These are phyloP conservation scores for Verticillium alfalfae DNA, from an alignment of 2,329 filamentous ascomycete species.

Conservation along the genomic window DNA sequence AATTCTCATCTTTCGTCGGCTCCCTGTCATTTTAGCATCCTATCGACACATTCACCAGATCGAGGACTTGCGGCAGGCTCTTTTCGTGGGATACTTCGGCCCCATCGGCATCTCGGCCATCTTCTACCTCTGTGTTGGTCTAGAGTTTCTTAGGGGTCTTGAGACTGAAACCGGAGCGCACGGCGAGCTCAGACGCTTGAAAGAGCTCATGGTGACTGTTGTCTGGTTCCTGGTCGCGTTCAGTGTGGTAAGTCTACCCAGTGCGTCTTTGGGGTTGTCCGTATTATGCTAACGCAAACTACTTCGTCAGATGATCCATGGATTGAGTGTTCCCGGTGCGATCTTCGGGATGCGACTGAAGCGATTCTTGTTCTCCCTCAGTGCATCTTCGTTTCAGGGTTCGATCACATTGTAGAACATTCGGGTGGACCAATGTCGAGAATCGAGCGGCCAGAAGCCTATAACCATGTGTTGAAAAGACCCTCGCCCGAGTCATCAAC, in stretches of 20 bases:
- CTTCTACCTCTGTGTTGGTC: constrained; percentile 79
- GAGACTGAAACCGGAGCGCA: constrained; percentile 44
- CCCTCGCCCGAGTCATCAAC: too few species aligned
- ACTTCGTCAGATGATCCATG: not conserved
- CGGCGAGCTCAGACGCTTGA: constrained; percentile 44
- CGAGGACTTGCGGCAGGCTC: constrained; percentile 64
- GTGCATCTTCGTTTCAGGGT: not conserved
- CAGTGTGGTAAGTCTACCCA: constrained; percentile 61
- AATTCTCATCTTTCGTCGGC: constrained; percentile 69
- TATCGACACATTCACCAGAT: constrained; percentile 78
- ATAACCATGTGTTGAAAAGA: too few species aligned
- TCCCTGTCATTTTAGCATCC: constrained; percentile 70
- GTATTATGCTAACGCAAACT: not conserved
- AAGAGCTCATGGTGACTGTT: constrained; percentile 63
- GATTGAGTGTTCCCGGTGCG: constrained; percentile 1
- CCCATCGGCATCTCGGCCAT: constrained; percentile 87
- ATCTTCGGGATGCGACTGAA: not conserved
- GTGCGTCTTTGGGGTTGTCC: too few species aligned
- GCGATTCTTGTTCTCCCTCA: not conserved
- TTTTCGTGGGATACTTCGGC: constrained; percentile 89
- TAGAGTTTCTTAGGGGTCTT: constrained; percentile 64
- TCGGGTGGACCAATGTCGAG: too few species aligned
- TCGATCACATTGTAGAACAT: not conserved
- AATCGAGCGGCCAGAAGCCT: too few species aligned
- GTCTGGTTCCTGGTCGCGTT: constrained; percentile 85